Evolutionary conservation across 768 basidiomycete genomes (phyloP), one percentile per base, ranked within the genome.

Genomic region (Fistulinella prunicolor): DNA sequence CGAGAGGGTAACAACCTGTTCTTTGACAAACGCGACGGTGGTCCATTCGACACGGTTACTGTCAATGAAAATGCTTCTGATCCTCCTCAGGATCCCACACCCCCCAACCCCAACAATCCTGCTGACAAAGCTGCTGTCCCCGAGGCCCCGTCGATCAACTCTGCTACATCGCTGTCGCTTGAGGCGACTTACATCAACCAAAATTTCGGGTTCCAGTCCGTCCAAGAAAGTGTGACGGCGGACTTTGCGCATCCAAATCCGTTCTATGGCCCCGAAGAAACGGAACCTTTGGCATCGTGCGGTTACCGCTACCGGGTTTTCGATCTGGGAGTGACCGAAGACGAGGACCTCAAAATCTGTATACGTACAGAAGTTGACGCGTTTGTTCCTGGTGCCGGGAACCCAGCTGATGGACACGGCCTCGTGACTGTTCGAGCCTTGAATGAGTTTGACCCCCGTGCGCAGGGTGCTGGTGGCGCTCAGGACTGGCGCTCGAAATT

Each of bases 141-240:
- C 20, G 94, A 94, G 56, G 72, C 77, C 1, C 86, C 90, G 6
- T 81, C 88, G 4, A 93, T 97, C 69, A 99, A 99, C 71, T 83
- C 91, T 6, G 90, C 94, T 1, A 90, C 90, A 5, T 93, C 91
- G 1, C 77, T 99, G 22, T 94, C 95, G 1, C 79, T 98, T 28
- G 96, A 99, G 70, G 96, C 96, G 6, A 98, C 94, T 22, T 98
- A 94, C 71, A 92, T 99, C 75, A 98, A 98, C 74, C 92, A 95
- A 65, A 97, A 97, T 70, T 99, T 97, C 61, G 85, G 88, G 21
- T 96, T 95, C 80, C 96, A 99, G 70, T 86, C 90, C 37, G 95
- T 94, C 37, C 76, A 81, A 46, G 92, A 95, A 67, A 78, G 67
- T 24, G 72, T 78, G 23, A 73, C 86, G 7, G 74, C 88, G 35